Evolutionary conservation across 2,329 filamentous ascomycete species (phyloP).

Genomic region (Salinomyces thailandicus): DNA sequence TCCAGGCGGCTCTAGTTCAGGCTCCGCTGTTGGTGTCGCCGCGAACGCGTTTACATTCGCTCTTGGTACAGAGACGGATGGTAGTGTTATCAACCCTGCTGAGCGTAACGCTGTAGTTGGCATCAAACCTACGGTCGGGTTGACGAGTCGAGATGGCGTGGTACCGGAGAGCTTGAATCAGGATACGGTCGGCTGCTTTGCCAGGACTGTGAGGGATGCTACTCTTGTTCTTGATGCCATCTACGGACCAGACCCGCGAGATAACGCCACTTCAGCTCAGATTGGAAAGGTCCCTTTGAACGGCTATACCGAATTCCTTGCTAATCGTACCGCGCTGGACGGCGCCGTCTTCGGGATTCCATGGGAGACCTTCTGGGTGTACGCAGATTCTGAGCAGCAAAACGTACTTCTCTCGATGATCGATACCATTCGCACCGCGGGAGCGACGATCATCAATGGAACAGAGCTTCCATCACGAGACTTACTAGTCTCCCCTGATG

Average conservation of each 20-base stretch:
- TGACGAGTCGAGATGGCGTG: slow-evolving; percentile 50
- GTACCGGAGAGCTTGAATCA: slow-evolving; percentile 58
- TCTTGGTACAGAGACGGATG: slow-evolving; percentile 66
- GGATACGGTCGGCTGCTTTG: slow-evolving; percentile 60
- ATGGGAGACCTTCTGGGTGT: slow-evolving; percentile 60
- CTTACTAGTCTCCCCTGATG: slow-evolving; percentile 51
- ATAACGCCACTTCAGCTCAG: slow-evolving; percentile 57
- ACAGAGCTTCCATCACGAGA: slow-evolving; percentile 57
- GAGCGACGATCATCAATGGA: slow-evolving; percentile 57
- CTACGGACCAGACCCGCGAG: slow-evolving; percentile 50
- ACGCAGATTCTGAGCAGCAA: slow-evolving; percentile 48
- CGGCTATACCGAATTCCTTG: slow-evolving; percentile 50
- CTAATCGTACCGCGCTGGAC: slow-evolving; percentile 43
- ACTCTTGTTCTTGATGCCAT: slow-evolving; percentile 57
- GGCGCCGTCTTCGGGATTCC: slow-evolving; percentile 60
- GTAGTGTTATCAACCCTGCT: slow-evolving; percentile 57
- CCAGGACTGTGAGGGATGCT: slow-evolving; percentile 58
- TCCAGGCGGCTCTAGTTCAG: slow-evolving; percentile 59
- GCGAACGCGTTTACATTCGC: slow-evolving; percentile 54
- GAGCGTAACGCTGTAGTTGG: slow-evolving; percentile 59
- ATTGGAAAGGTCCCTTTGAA: slow-evolving; percentile 41
- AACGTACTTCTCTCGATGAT: slow-evolving; percentile 41
- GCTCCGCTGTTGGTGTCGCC: slow-evolving; percentile 54
- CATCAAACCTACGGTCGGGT: slow-evolving; percentile 64
- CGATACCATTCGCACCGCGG: slow-evolving; percentile 45